Conservation (phyloP, 164 flowering plant species). For the grape (Vitis vinifera) region ASM3070453v1 NC_081822.1:643501-644000, state of each 20-base stretch:
- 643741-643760: not conserved
- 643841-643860: too few relatives aligned
- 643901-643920: too few relatives aligned
- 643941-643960: too few relatives aligned
- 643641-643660: constrained; percentile 72
- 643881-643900: too few relatives aligned
- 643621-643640: constrained; percentile 70
- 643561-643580: not conserved
- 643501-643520: not conserved
- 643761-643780: too few relatives aligned
- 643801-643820: too few relatives aligned
- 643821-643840: too few relatives aligned
- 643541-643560: not conserved
- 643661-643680: not conserved
- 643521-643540: not conserved
- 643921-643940: too few relatives aligned
- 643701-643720: not conserved
- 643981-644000: too few relatives aligned
- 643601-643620: constrained; percentile 67
- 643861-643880: too few relatives aligned
- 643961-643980: too few relatives aligned
- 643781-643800: too few relatives aligned
- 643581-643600: not conserved
- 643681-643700: not conserved
- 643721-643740: not conserved